Base-by-base conservation (phyloP, 225 moss, liverwort and hornwort species). In the Marchantia polymorpha region DNA sequence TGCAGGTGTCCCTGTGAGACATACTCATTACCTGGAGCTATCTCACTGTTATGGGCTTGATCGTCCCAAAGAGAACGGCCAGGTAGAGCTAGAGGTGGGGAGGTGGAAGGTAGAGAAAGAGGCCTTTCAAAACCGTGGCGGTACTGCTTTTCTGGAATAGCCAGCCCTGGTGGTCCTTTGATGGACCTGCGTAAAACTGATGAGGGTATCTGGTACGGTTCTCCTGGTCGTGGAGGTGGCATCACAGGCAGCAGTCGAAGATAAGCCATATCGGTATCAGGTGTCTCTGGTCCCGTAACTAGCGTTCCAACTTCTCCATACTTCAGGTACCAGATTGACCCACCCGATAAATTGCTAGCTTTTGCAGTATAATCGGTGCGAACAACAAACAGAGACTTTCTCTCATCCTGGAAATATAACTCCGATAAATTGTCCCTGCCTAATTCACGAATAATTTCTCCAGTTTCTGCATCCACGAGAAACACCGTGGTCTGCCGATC, bases 291-390 rank as follows among this genome's bases (percentile, higher is more conserved):
- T 13, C 84, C 84, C 3, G 84, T 77, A 12, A 84, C 77, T 51
- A 84, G 73, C 30, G 83, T 88, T 72, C 87, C 87, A 20, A 88
- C 53, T 58, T 88, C 87, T n/a, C 82, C 87, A 31, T 88, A 88
- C 22, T 82, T 80, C 26, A 88, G 68, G 52, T 73, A 80, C 84
- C 85, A 88, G 6, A 88, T 51, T 48, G 78, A 29, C 1, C 52
- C 77, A 75, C 87, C 87, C 13, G 85, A 88, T 48, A 88, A 39
- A 61, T 88, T 84, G 75, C 84, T 84, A n/a, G 87, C 84, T 60
- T 23, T 74, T 0, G 87, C 87, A 23, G 49, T 82, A 78, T 88
- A 88, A 46, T 88, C 87, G 5, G 84, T 85, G 72, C 87, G 87
- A 56, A 85, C 80, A 46, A 88, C 71, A 19, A 82, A 85, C 46